A percentile compares a stretch with the other conserved stretches of the same genome.
These are phyloP conservation scores for Imleria badia DNA, from an alignment of 768 basidiomycete species.

Conservation along the genomic window DNA sequence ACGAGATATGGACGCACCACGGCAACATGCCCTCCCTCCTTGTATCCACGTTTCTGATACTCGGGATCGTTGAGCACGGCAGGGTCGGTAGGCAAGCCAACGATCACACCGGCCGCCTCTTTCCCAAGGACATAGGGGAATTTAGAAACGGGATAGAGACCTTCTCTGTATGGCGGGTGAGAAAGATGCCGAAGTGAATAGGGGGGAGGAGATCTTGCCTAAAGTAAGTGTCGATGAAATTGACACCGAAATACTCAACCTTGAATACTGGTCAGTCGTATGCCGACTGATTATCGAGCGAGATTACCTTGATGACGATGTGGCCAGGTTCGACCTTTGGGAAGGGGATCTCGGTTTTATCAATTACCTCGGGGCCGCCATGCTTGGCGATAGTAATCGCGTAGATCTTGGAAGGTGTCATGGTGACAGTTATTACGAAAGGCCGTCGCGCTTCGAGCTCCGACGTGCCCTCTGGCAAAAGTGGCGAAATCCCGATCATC, in stretches of 20 bases:
- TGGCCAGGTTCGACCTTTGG: conserved; percentile 61
- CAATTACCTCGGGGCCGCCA: conserved; percentile 77
- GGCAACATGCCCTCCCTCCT: conserved; percentile 73
- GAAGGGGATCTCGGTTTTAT: conserved; percentile 66
- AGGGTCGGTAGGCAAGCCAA: conserved; percentile 68
- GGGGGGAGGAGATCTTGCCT: conserved; percentile 44
- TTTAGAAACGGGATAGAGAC: conserved; percentile 56
- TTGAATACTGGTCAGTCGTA: conserved; percentile 25
- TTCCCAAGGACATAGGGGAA: conserved; percentile 73
- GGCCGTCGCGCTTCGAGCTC: too few species aligned
- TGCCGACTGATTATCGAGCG: neutral
- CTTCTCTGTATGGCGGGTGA: conserved; percentile 42
- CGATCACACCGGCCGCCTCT: conserved; percentile 77
- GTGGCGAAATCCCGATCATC: too few species aligned
- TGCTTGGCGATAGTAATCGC: conserved; percentile 71
- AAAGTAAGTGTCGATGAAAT: conserved; percentile 86
- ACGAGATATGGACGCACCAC: conserved; percentile 46
- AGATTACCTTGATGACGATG: conserved; percentile 43
- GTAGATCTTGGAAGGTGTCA: conserved; percentile 63
- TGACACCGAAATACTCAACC: conserved; percentile 78
- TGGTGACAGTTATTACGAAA: conserved; percentile 15
- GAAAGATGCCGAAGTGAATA: neutral
- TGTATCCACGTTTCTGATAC: conserved; percentile 62
- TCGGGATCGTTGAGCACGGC: conserved; percentile 57
- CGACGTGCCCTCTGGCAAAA: too few species aligned